phyloP scores from a whole-genome alignment of 768 basidiomycete species.

The Termitomyces bulborhizus region DNA sequence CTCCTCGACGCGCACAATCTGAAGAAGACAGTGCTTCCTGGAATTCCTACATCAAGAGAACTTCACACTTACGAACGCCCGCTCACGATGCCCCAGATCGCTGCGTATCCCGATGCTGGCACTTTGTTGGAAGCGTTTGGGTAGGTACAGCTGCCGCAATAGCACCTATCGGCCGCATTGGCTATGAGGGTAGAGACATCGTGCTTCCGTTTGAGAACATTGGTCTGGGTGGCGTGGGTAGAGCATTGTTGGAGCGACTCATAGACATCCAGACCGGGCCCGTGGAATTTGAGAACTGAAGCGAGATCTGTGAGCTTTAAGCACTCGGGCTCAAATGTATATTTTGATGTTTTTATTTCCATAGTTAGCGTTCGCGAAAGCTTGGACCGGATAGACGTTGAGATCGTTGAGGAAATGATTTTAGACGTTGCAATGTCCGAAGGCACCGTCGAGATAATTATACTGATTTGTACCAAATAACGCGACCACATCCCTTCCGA shows the following conservation, averaged over 20 bases:
- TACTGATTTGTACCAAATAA: too few relatives aligned
- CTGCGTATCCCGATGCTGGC: constrained; percentile 38
- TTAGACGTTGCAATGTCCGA: too few relatives aligned
- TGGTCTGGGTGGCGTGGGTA: constrained; percentile 50
- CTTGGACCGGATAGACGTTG: too few relatives aligned
- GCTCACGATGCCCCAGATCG: constrained; percentile 55
- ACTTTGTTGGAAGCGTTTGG: constrained; percentile 69
- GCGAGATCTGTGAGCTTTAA: constrained; percentile 27
- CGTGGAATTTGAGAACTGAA: constrained; percentile 59
- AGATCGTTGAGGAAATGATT: too few relatives aligned
- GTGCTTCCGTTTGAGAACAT: constrained; percentile 41
- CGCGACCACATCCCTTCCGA: too few relatives aligned
- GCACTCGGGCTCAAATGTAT: not conserved
- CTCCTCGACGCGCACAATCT: constrained; percentile 58
- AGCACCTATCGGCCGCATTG: constrained; percentile 55
- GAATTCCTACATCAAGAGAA: constrained; percentile 26
- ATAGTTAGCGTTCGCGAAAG: too few relatives aligned
- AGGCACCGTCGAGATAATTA: too few relatives aligned
- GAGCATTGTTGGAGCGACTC: constrained; percentile 57
- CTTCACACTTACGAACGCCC: constrained; percentile 48
- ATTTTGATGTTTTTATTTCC: too few relatives aligned
- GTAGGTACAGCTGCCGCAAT: constrained; percentile 76
- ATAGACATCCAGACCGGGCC: constrained; percentile 69
- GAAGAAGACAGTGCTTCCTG: constrained; percentile 37
- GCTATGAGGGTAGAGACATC: constrained; percentile 39